A percentile compares a stretch with the other conserved stretches of the same genome.
Conservation (phyloP, 2,329 filamentous ascomycete species). For the Elsinoe ampelina region DNA sequence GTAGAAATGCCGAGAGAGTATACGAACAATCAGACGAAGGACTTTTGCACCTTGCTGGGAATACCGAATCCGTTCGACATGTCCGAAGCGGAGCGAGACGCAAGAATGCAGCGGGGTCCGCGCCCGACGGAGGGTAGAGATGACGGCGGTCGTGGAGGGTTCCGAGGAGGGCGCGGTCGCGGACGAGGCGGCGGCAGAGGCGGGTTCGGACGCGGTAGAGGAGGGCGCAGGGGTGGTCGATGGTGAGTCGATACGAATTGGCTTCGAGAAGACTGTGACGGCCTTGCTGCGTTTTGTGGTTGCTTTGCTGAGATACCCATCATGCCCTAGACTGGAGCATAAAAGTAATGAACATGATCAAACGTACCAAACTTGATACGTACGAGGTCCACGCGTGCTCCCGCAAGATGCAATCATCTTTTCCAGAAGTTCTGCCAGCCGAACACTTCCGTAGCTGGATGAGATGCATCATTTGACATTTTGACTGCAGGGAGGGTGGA, state of each 20-base stretch:
- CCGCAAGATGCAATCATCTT: not conserved
- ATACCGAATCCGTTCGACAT: constrained; percentile 70
- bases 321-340: not conserved
- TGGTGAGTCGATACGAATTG: not conserved
- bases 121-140: constrained; percentile 26
- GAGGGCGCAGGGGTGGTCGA: constrained; percentile 17
- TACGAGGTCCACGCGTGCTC: not conserved
- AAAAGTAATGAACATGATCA: constrained; percentile 1
- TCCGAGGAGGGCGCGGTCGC: constrained; percentile 18
- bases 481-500: not conserved
- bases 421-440: not conserved
- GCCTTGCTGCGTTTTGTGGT: not conserved
- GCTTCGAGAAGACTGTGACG: constrained; percentile 4
- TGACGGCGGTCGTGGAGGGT: constrained; percentile 17
- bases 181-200: constrained; percentile 21
- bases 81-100: constrained; percentile 58
- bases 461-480: constrained; percentile 7
- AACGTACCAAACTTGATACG: not conserved
- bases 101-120: constrained; percentile 50
- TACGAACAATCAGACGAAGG: constrained; percentile 74
- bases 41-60: constrained; percentile 68
- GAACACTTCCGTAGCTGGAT: not conserved
- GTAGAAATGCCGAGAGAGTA: constrained; percentile 66
- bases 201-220: constrained; percentile 17
- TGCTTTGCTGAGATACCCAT: constrained; percentile 1